phyloP scores from a whole-genome alignment of 2,329 filamentous ascomycete species.

The Calonectria henricotiae region DNA sequence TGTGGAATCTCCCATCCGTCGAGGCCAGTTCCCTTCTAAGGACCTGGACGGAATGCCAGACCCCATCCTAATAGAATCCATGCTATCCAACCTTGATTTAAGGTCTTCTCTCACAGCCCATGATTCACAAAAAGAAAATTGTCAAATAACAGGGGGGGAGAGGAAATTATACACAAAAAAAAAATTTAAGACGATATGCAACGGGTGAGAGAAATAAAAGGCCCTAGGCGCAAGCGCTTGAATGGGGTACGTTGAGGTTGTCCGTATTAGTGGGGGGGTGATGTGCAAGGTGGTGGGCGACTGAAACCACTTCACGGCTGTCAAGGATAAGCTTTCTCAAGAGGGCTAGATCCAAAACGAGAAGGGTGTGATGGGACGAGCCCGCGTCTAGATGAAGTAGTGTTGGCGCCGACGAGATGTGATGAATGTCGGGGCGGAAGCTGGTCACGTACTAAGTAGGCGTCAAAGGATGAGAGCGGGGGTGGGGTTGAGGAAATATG shows the following conservation, averaged over 20 bases:
- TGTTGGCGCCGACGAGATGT: constrained; percentile 44
- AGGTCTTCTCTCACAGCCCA: constrained; percentile 44
- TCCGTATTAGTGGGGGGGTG: constrained; percentile 52
- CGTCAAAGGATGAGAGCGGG: constrained; percentile 42
- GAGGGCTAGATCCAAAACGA: constrained; percentile 46
- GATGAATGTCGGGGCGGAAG: constrained; percentile 34
- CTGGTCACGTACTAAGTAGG: constrained; percentile 35
- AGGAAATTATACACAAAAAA: constrained; percentile 23
- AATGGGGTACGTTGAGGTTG: constrained; percentile 46
- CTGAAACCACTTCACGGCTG: constrained; percentile 44
- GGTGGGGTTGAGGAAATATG: constrained; percentile 34
- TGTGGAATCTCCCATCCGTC: constrained; percentile 49
- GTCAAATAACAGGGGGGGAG: constrained; percentile 18
- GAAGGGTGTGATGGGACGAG: constrained; percentile 50
- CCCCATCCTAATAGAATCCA: constrained; percentile 63
- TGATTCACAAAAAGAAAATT: constrained; percentile 38
- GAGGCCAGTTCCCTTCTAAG: constrained; percentile 57
- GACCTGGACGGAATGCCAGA: constrained; percentile 62
- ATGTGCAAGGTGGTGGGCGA: constrained; percentile 49
- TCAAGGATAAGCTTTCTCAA: constrained; percentile 46
- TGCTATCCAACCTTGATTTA: constrained; percentile 56
- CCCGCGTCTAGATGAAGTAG: constrained; percentile 47
- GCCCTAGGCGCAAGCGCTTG: constrained; percentile 41
- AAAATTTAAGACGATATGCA: constrained; percentile 28
- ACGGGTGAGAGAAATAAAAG: constrained; percentile 41